Conservation (phyloP, 768 basidiomycete genomes). For the Trametes coccinea region DNA sequence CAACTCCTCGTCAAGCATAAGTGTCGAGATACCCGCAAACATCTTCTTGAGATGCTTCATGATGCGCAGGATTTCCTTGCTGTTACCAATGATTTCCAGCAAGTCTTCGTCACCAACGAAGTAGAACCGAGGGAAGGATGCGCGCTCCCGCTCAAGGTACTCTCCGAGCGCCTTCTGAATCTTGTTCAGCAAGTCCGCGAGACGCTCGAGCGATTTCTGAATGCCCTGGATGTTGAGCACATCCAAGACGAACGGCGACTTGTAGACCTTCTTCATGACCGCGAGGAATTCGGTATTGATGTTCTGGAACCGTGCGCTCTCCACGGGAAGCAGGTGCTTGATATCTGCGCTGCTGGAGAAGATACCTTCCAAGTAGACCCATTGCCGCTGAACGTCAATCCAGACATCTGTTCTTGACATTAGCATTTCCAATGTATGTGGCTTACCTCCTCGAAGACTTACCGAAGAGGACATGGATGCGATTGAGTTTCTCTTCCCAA, state of each 20-base stretch:
- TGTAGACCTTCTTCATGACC: conserved; percentile 99
- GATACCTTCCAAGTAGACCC: conserved; percentile 99
- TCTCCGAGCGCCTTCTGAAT: conserved; percentile 99
- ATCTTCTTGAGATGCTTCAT: conserved; percentile 99
- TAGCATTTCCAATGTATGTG: conserved; percentile 7
- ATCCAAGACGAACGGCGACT: conserved; percentile 95
- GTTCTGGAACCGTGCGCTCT: conserved; percentile 96
- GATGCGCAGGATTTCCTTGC: conserved; percentile 95
- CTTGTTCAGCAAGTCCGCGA: conserved; percentile 94
- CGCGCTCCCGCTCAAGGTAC: conserved; percentile 95
- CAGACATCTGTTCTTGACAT: conserved; percentile 70
- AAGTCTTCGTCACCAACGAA: conserved; percentile 99
- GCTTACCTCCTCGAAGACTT: conserved; percentile 22
- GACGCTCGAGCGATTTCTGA: conserved; percentile 95
- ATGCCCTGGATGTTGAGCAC: conserved; percentile 95
- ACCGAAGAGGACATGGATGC: conserved; percentile 96
- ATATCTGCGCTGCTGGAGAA: conserved; percentile 99
- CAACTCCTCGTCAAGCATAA: conserved; percentile 83
- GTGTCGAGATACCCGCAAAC: conserved; percentile 96
- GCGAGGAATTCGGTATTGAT: conserved; percentile 98
- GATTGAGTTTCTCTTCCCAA: conserved; percentile 97
- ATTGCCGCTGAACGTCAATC: conserved; percentile 99
- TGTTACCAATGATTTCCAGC: conserved; percentile 98
- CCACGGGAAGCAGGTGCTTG: conserved; percentile 96
- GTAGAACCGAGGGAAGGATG: conserved; percentile 99